Percentiles rank a stretch among this genome's conserved stretches.
Conservation (phyloP, 306 rosid genomes). For the Biancaea sappan region DNA sequence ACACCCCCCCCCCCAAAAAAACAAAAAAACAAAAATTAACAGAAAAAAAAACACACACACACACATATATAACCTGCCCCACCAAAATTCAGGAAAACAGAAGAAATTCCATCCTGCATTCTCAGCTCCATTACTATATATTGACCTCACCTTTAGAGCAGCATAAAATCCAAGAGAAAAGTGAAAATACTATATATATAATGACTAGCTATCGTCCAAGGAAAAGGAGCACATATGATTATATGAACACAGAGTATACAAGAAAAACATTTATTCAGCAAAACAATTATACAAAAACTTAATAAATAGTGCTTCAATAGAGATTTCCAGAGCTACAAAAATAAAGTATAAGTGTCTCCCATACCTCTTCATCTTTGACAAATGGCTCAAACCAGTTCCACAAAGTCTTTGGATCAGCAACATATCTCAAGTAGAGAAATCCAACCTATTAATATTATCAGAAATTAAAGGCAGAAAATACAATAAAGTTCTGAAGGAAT, state of each 20-base stretch:
- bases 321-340: conserved; percentile 19
- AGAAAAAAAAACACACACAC: no score
- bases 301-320: conserved; percentile 6
- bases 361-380: conserved; percentile 89
- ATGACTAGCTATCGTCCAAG: background rate
- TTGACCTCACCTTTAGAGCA: background rate
- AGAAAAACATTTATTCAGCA: conserved; percentile 8
- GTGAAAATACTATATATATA: background rate
- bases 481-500: background rate
- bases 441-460: conserved; percentile 64
- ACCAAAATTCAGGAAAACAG: background rate
- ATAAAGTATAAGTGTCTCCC: conserved; percentile 24
- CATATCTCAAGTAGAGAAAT: conserved; percentile 91
- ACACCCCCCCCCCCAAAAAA: no score
- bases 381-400: conserved; percentile 98
- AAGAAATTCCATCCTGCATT: background rate
- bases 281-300: conserved; percentile 10
- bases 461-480: background rate
- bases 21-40: background rate
- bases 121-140: background rate
- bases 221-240: conserved; percentile 9
- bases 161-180: background rate
- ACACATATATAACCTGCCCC: background rate
- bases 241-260: background rate
- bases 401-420: conserved; percentile 85